Conservation (phyloP, 179 eudicot species). For the Spergularia azorica region DNA sequence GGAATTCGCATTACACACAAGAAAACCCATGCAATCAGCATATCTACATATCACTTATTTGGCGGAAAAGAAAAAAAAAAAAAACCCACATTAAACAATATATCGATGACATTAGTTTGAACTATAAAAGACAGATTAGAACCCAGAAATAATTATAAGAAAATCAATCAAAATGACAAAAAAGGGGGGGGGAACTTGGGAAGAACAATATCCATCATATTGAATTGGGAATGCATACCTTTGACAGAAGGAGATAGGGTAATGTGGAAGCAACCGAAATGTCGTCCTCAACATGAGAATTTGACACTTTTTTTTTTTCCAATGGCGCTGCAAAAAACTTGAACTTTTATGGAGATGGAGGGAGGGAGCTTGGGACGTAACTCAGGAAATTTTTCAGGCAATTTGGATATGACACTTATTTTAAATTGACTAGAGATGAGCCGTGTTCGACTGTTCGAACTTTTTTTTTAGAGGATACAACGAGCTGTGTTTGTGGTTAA, state of each 20-base stretch:
- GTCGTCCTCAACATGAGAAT: constrained; percentile 29
- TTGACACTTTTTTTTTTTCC: background rate
- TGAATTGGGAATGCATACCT: constrained; percentile 24
- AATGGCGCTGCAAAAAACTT: too few relatives aligned
- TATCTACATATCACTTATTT: background rate
- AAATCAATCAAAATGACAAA: background rate
- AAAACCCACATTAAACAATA: too few relatives aligned
- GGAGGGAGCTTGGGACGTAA: too few relatives aligned
- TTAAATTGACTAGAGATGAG: too few relatives aligned
- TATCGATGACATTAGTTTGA: too few relatives aligned
- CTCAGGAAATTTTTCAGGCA: too few relatives aligned
- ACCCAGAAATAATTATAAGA: background rate
- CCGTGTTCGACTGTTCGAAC: too few relatives aligned
- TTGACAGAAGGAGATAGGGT: constrained; percentile 14
- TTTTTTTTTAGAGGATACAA: too few relatives aligned
- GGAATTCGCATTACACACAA: background rate
- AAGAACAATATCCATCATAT: background rate
- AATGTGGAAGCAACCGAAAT: constrained; percentile 26
- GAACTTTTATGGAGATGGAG: too few relatives aligned
- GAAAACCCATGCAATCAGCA: background rate
- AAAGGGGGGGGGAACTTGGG: background rate
- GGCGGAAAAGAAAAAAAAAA: background rate
- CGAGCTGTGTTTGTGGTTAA: too few relatives aligned
- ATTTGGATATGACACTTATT: too few relatives aligned
- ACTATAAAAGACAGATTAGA: too few relatives aligned